Evolutionary conservation across 139 green algal genomes (phyloP).

Genomic region (Chlorella sorokiniana): DNA sequence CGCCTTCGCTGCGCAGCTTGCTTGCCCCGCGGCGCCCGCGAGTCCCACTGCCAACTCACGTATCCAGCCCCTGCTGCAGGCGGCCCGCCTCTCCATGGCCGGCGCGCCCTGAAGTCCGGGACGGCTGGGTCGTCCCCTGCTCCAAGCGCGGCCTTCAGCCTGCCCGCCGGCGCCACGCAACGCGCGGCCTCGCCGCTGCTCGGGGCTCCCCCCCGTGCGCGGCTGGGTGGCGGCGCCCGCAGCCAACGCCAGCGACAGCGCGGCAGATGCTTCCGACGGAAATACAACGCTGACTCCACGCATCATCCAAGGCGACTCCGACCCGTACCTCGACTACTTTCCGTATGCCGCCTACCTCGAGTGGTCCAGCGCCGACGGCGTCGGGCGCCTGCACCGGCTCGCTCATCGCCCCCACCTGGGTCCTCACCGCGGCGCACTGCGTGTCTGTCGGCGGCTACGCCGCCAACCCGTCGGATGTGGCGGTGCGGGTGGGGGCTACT

Average conservation of each 20-base stretch:
- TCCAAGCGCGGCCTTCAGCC: no score
- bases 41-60: no score
- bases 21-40: no score
- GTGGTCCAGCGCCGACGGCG: background rate
- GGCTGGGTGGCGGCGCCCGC: background rate
- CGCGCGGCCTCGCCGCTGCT: no score
- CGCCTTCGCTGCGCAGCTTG: no score
- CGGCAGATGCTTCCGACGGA: background rate
- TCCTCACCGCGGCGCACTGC: conserved; percentile 15
- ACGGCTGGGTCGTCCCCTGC: no score
- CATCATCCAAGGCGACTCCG: background rate
- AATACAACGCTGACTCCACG: background rate
- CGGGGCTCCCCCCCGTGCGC: no score
- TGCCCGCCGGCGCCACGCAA: no score
- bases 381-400: background rate
- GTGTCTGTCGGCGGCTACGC: background rate
- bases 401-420: background rate
- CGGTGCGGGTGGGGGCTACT: background rate
- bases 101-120: no score
- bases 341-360: background rate
- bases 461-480: background rate
- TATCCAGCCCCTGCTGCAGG: no score
- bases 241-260: background rate
- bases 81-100: no score
- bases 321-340: background rate